A percentile compares a stretch with the other conserved stretches of the same genome.
These are phyloP conservation scores for Herpetomonas tarakana DNA, from an alignment of 208 protist genomes.

Conservation along the genomic window DNA sequence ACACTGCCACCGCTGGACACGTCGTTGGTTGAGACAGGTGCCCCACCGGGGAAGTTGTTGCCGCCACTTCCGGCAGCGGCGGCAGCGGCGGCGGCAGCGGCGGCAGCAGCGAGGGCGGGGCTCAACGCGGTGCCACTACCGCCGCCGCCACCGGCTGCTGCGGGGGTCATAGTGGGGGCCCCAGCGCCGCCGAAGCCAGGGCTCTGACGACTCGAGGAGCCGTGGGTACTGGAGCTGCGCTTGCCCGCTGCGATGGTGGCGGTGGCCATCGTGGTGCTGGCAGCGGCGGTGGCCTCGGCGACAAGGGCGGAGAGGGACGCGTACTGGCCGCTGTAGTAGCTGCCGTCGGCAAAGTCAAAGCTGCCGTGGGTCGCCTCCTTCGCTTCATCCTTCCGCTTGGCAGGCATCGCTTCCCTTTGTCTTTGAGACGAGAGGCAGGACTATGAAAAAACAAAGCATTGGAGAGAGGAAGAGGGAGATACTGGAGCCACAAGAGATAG, in stretches of 20 bases:
- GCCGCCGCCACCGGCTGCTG: not conserved
- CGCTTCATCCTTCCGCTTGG: conserved; percentile 69
- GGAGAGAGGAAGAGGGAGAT: not conserved
- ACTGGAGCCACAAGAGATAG: not conserved
- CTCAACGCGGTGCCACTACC: not conserved
- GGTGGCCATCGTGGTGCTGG: not conserved
- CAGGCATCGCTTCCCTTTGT: conserved; percentile 26
- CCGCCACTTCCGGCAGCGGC: conserved; percentile 3
- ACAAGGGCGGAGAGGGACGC: conserved; percentile 3
- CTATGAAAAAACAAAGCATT: not conserved
- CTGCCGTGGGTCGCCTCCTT: conserved; percentile 42
- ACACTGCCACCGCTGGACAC: too few species aligned
- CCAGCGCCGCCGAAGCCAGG: not conserved
- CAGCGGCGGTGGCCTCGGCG: conserved; percentile 11
- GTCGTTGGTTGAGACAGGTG: too few species aligned
- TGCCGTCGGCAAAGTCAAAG: conserved; percentile 69
- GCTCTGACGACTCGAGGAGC: too few species aligned
- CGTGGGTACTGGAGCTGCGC: not conserved
- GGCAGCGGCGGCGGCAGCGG: conserved; percentile 1
- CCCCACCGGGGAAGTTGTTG: too few species aligned
- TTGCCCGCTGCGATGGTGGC: not conserved
- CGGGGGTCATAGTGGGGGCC: not conserved
- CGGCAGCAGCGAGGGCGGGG: not conserved
- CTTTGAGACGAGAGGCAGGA: not conserved
- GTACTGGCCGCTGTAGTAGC: conserved; percentile 61